Percentiles rank a stretch among this genome's conserved stretches.
These are phyloP conservation scores for Perkinsus olseni DNA, from an alignment of 169 alveolate species.

Conservation along the genomic window DNA sequence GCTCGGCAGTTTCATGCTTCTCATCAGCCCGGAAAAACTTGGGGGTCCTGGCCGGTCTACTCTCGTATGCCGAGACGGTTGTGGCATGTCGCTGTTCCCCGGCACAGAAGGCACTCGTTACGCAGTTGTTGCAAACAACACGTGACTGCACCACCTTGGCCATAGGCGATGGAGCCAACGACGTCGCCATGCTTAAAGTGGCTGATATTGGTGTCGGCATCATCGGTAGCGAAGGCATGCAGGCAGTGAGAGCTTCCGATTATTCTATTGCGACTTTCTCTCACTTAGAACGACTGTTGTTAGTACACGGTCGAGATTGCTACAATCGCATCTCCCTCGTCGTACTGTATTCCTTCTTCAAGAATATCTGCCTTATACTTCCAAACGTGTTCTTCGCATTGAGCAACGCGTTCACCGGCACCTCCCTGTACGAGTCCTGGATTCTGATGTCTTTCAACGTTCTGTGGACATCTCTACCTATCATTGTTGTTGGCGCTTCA, in stretches of 20 bases:
- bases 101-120: slow-evolving; percentile 75
- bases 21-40: neutral
- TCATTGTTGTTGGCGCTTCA: slow-evolving; percentile 29
- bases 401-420: slow-evolving; percentile 54
- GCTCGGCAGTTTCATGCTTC: neutral
- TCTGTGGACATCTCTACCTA: slow-evolving; percentile 66
- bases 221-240: slow-evolving; percentile 86
- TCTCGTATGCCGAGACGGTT: neutral
- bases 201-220: slow-evolving; percentile 87
- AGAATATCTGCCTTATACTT: slow-evolving; percentile 63
- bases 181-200: slow-evolving; percentile 92
- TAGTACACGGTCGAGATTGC: slow-evolving; percentile 63
- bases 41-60: neutral
- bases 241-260: slow-evolving; percentile 70
- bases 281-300: slow-evolving; percentile 47
- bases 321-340: slow-evolving; percentile 61
- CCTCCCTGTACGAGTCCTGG: slow-evolving; percentile 74
- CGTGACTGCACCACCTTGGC: slow-evolving; percentile 59
- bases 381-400: slow-evolving; percentile 40
- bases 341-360: slow-evolving; percentile 73
- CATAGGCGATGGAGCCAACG: slow-evolving; percentile 98
- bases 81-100: slow-evolving; percentile 85
- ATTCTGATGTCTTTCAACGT: slow-evolving; percentile 68
- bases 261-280: neutral
- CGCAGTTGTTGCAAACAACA: slow-evolving; percentile 54